phyloP scores from a whole-genome alignment of 2,329 filamentous ascomycete species.

The Fonsecaea nubica region DNA sequence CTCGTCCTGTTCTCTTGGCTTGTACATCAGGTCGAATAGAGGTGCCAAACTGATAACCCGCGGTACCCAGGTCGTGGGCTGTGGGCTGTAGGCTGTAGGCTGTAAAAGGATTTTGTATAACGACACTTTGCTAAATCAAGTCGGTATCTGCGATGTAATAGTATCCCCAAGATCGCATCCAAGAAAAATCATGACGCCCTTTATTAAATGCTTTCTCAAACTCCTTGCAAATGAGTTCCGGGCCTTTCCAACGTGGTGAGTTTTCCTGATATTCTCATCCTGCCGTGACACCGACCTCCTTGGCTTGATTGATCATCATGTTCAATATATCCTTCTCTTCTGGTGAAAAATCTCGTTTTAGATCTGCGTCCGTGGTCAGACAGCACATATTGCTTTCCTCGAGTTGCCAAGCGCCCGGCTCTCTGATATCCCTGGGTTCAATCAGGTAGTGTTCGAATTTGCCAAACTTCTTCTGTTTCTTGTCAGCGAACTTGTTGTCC shows the following conservation, averaged over 20 bases:
- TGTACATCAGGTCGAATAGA: not conserved
- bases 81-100: too few relatives aligned
- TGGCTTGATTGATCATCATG: conserved; percentile 38
- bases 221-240: not conserved
- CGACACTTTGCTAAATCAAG: not conserved
- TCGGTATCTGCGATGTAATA: not conserved
- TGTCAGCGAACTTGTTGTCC: conserved; percentile 52
- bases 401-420: conserved; percentile 40
- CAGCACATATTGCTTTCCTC: conserved; percentile 41
- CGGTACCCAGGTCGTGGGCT: too few relatives aligned
- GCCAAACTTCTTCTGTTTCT: conserved; percentile 46
- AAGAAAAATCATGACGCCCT: conserved; percentile 12
- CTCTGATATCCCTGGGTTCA: conserved; percentile 37
- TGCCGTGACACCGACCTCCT: conserved; percentile 35
- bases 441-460: conserved; percentile 45
- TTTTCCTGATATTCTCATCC: conserved; percentile 9
- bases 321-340: conserved; percentile 35
- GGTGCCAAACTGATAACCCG: not conserved
- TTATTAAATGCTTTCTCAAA: not conserved
- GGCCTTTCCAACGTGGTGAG: not conserved
- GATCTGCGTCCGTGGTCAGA: conserved; percentile 37
- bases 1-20: not conserved
- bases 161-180: not conserved
- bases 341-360: conserved; percentile 36
- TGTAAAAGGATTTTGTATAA: not conserved